Conservation (phyloP, 1,284 basidiomycete genomes). For the Leccinum subrobustum region DNA sequence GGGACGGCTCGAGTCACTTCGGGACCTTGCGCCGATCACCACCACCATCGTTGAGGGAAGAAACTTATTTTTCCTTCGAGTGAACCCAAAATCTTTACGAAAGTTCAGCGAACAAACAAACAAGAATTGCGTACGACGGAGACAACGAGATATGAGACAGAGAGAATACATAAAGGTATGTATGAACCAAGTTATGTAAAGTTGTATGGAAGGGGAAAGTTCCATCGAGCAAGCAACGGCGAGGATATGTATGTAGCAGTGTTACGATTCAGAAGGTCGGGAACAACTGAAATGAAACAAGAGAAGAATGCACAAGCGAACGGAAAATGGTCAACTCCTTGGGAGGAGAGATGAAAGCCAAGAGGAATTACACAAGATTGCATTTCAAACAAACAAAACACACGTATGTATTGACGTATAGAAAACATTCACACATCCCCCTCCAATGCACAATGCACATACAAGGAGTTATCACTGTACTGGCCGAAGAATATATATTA, state of each 20-base stretch:
- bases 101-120: background rate
- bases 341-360: background rate
- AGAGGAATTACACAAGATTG: conserved; percentile 7
- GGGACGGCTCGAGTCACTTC: no score
- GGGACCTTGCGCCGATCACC: no score
- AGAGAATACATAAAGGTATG: background rate
- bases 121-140: background rate
- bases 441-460: conserved; percentile 19
- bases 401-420: conserved; percentile 22
- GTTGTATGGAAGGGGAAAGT: background rate
- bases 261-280: background rate
- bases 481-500: conserved; percentile 31
- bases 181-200: background rate
- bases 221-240: conserved; percentile 3
- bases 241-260: conserved; percentile 1
- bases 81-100: background rate
- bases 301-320: background rate
- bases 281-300: background rate
- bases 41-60: background rate
- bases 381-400: conserved; percentile 17
- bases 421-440: conserved; percentile 20
- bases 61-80: background rate
- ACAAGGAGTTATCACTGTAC: conserved; percentile 22
- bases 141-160: background rate
- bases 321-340: background rate